Conservation (phyloP, 495 filamentous ascomycete species). For the Hyaloscypha finlandica region DNA sequence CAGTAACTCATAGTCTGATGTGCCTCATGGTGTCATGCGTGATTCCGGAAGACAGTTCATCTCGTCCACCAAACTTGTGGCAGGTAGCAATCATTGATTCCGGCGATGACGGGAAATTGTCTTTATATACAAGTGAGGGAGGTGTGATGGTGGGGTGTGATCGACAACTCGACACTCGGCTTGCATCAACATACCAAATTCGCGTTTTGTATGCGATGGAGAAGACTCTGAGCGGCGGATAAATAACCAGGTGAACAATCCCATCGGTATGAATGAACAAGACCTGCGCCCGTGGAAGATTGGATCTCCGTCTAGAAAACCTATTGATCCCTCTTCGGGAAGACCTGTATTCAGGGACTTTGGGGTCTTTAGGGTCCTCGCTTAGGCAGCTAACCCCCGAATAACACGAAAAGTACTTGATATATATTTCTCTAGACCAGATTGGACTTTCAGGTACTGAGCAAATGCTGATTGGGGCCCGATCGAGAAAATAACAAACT, state of each 20-base stretch:
- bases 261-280: neutral
- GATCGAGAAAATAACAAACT: too few relatives aligned
- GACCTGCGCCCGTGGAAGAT: too few relatives aligned
- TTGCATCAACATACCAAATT: neutral
- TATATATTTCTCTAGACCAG: too few relatives aligned
- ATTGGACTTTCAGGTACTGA: too few relatives aligned
- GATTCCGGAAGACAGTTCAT: neutral
- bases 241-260: neutral
- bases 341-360: too few relatives aligned
- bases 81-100: neutral
- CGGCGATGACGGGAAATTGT: neutral
- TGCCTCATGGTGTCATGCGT: neutral
- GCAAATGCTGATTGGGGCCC: too few relatives aligned
- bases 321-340: too few relatives aligned
- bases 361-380: too few relatives aligned
- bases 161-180: neutral
- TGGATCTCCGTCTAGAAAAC: too few relatives aligned
- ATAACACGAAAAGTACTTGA: too few relatives aligned
- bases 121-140: neutral
- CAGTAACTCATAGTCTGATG: neutral
- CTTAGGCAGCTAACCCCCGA: too few relatives aligned
- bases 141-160: neutral
- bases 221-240: neutral
- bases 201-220: neutral
- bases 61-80: neutral